phyloP scores from a whole-genome alignment of 75 land plant genomes.

The Ceratopteris richardii region DNA sequence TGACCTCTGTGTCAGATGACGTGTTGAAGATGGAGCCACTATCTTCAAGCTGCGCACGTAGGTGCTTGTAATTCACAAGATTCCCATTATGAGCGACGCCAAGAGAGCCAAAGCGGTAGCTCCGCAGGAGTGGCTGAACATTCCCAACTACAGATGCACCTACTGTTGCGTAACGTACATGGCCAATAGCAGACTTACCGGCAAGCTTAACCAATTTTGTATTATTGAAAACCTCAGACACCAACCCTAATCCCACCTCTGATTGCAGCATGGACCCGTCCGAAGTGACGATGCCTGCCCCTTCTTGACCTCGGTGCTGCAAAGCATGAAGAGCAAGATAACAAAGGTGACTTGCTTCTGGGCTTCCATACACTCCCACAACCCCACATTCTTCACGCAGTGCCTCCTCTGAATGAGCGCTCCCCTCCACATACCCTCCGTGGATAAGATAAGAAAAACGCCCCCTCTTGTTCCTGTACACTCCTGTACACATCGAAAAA shows the following conservation, averaged over 20 bases:
- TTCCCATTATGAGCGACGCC: slow-evolving; percentile 23
- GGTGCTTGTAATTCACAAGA: slow-evolving; percentile 19
- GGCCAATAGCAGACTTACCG: slow-evolving; percentile 15
- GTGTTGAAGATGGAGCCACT: slow-evolving; percentile 24
- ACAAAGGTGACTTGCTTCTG: slow-evolving; percentile 26
- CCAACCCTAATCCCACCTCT: slow-evolving; percentile 19
- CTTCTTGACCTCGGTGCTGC: slow-evolving; percentile 32
- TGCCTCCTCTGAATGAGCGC: too few relatives aligned
- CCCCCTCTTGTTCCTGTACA: too few relatives aligned
- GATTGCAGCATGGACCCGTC: slow-evolving; percentile 1
- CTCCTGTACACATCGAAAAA: too few relatives aligned
- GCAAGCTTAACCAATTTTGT: background rate
- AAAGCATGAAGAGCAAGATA: slow-evolving; percentile 27
- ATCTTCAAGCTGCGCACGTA: slow-evolving; percentile 11
- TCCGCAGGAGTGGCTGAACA: slow-evolving; percentile 21
- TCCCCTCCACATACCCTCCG: too few relatives aligned
- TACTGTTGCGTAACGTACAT: slow-evolving; percentile 22
- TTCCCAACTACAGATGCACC: slow-evolving; percentile 15
- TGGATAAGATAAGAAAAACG: too few relatives aligned
- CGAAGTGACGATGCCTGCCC: slow-evolving; percentile 20
- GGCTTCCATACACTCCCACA: slow-evolving; percentile 26
- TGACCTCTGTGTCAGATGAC: slow-evolving; percentile 16
- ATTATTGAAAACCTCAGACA: slow-evolving; percentile 16
- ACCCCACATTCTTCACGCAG: slow-evolving; percentile 29
- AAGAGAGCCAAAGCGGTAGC: slow-evolving; percentile 16